A percentile compares a stretch with the other conserved stretches of the same genome.
These are phyloP conservation scores for Brasenia schreberi DNA, from an alignment of 164 flowering plant species.

Conservation along the genomic window DNA sequence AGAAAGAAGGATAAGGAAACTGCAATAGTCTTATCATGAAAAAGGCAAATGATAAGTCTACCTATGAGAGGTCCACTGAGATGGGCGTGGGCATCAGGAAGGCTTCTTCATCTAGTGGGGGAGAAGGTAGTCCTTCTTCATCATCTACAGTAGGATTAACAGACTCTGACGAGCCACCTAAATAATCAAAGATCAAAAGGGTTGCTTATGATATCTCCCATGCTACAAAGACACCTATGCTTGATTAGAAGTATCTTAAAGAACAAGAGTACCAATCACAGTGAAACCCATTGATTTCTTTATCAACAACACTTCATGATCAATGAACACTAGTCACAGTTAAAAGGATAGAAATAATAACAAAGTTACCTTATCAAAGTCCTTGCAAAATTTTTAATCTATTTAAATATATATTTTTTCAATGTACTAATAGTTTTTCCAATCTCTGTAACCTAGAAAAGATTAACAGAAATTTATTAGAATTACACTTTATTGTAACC, in stretches of 20 bases:
- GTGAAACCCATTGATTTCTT: neutral
- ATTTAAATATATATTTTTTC: constrained; percentile 49
- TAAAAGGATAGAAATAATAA: neutral
- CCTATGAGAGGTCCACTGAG: constrained; percentile 71
- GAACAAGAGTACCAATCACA: constrained; percentile 24
- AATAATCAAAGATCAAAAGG: neutral
- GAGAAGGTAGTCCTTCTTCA: constrained; percentile 79
- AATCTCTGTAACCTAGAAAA: constrained; percentile 68
- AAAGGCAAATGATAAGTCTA: too few species aligned
- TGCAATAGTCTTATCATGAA: too few species aligned
- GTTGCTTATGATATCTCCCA: neutral
- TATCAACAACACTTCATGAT: neutral
- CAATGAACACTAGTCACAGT: neutral
- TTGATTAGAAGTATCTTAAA: too few species aligned
- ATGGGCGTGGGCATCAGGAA: constrained; percentile 43
- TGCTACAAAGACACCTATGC: neutral
- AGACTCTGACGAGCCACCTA: constrained; percentile 67
- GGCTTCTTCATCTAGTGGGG: constrained; percentile 78
- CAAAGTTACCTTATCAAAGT: constrained; percentile 49
- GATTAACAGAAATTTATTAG: neutral
- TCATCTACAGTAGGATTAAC: constrained; percentile 60
- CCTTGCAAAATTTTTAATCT: constrained; percentile 43
- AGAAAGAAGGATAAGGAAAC: too few species aligned
- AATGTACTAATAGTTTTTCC: constrained; percentile 72
- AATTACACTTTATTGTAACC: neutral